Percentiles rank a stretch among this genome's conserved stretches.
Evolutionary conservation across 1,284 basidiomycete species (phyloP).

Genomic region (Leccinum griseonigrum): DNA sequence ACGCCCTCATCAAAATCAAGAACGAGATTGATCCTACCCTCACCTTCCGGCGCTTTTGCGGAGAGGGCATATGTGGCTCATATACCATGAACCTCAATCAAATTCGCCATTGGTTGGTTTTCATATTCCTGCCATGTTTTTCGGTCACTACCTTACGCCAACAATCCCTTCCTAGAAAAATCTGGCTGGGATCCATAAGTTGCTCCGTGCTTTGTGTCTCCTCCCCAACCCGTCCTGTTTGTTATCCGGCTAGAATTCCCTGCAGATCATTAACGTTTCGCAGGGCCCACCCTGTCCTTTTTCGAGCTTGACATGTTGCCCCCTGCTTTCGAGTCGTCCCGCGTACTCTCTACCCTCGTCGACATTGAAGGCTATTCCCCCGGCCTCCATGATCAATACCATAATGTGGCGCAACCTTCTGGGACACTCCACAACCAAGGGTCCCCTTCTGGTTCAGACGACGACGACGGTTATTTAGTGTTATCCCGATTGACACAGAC

Average conservation of each 20-base stretch:
- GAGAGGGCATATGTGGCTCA: slow-evolving; percentile 97
- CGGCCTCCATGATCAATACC: slow-evolving; percentile 13
- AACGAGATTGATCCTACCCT: slow-evolving; percentile 96
- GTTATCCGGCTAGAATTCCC: slow-evolving; percentile 22
- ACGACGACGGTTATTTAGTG: slow-evolving; percentile 34
- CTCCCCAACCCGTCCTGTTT: slow-evolving; percentile 27
- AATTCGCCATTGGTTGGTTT: slow-evolving; percentile 26
- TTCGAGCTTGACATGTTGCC: slow-evolving; percentile 6
- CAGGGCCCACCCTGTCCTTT: slow-evolving; percentile 10
- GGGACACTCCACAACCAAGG: slow-evolving; percentile 36
- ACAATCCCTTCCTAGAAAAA: slow-evolving; percentile 29
- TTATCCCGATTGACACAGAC: slow-evolving; percentile 36
- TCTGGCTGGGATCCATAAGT: slow-evolving; percentile 17
- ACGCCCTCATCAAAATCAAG: slow-evolving; percentile 98
- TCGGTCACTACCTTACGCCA: slow-evolving; percentile 30
- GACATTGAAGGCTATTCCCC: slow-evolving; percentile 30
- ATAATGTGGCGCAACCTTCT: slow-evolving; percentile 28
- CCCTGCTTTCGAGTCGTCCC: slow-evolving; percentile 4
- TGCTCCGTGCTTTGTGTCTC: slow-evolving; percentile 15
- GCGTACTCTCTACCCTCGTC: slow-evolving; percentile 8
- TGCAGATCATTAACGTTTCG: slow-evolving; percentile 29
- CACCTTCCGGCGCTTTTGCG: slow-evolving; percentile 94
- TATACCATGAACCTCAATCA: slow-evolving; percentile 86
- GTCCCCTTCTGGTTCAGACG: slow-evolving; percentile 50
- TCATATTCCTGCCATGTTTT: slow-evolving; percentile 34